phyloP scores from a whole-genome alignment of 768 basidiomycete species.

The Russula sp. region DNA sequence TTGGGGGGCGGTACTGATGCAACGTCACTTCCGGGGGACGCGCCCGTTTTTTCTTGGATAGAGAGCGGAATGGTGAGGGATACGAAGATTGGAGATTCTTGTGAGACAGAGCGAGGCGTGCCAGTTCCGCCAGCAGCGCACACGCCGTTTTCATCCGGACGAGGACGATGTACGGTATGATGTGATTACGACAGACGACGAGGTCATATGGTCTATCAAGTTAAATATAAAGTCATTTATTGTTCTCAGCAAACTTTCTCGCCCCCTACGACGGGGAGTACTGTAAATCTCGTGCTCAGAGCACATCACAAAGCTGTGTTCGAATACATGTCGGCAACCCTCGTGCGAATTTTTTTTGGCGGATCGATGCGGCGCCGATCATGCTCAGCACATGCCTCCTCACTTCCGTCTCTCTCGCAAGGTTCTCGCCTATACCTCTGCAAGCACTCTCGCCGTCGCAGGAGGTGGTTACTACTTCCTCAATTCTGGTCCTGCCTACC shows the following conservation, averaged over 20 bases:
- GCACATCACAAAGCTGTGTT: too few relatives aligned
- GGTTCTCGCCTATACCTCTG: conserved; percentile 51
- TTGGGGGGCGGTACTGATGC: neutral
- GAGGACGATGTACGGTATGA: conserved; percentile 13
- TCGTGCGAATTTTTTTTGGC: too few relatives aligned
- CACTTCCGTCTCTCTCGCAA: conserved; percentile 51
- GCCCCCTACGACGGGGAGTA: too few relatives aligned
- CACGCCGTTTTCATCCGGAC: conserved; percentile 17
- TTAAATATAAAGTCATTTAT: neutral
- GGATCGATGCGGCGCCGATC: too few relatives aligned
- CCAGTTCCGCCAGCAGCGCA: conserved; percentile 26
- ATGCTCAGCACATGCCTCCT: conserved; percentile 30
- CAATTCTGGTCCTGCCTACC: conserved; percentile 69
- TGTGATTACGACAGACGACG: neutral
- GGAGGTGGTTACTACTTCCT: conserved; percentile 69
- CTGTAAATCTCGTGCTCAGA: too few relatives aligned
- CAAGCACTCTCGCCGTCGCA: conserved; percentile 50
- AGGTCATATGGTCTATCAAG: neutral
- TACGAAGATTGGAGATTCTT: neutral
- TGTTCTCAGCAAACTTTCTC: too few relatives aligned
- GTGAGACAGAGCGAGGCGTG: conserved; percentile 3
- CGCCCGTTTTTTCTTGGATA: neutral
- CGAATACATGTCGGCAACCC: too few relatives aligned
- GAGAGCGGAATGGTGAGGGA: neutral
- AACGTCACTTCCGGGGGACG: neutral